Base-by-base conservation (phyloP, 1,284 basidiomycete genomes). In the Sanguinoderma infundibulare region DNA sequence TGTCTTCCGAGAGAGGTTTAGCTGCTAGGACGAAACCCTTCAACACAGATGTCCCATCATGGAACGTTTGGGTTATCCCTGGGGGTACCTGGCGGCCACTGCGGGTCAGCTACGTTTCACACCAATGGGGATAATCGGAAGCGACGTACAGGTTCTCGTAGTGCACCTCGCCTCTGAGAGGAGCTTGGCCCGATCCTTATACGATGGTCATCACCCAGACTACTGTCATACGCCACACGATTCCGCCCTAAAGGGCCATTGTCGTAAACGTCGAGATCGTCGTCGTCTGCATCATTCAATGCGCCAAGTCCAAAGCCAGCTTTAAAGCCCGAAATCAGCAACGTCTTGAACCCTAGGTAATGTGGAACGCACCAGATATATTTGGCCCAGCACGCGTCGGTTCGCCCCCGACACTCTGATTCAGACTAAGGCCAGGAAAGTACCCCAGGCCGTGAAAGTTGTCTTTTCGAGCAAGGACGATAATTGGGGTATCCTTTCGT, bases 251-350 rank as follows among this genome's bases (percentile, higher is more conserved):
- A 73, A 63, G 39, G 68, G 42, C 44, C 75, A 59, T 47, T 66
- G 54, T 92, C 90, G 70, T 97, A 97, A 0, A 96, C 82, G 69
- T 96, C 94, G 28, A 95, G 67, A 69, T 97, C 94, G 69, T 96
- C 95, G 57, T 96, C 94, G 49, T 95, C 94, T 0, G 90, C 91
- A 58, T 94, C 91, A 70, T 95, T 95, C 44, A 93, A 75, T 1
- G 90, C 92, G n/a, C 92, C 92, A 5, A 95, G 78, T 28, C 94
- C 94, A 70, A 95, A 95, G 0, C 92, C 92, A 69, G 87, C 91
- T 92, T 66, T 35, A n/a, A 32, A 9, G 7, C 3, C 5, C n/a
- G 44, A 20, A 14, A 20, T 44, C 12, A 39, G n/a, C 17, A 10
- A 32, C 12, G 6, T 9, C 20, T 5, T 15, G n/a, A n/a, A 20